These are phyloP conservation scores for Babesia bovis DNA, from an alignment of 169 alveolate genomes.

Conservation along the genomic window DNA sequence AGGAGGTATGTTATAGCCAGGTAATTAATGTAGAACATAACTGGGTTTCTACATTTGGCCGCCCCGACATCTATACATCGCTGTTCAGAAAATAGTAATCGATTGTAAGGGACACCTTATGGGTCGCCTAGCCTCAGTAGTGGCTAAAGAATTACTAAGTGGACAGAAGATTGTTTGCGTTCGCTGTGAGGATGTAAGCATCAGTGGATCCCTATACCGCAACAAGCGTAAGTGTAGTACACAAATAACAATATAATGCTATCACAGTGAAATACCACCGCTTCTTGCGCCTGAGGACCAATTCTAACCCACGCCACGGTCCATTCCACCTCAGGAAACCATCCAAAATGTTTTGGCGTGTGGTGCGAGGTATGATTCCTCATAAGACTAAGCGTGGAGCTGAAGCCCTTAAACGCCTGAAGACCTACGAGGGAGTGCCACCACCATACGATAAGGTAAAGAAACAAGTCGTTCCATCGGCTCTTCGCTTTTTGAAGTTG, in stretches of 20 bases:
- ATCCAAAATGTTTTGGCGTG: conserved; percentile 95
- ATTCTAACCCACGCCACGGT: conserved; percentile 96
- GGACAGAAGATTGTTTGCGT: conserved; percentile 97
- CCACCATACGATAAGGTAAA: conserved; percentile 91
- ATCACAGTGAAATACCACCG: conserved; percentile 89
- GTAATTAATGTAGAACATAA: not conserved
- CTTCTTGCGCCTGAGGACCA: conserved; percentile 92
- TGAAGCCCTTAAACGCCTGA: conserved; percentile 92
- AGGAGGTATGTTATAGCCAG: conserved; percentile 49
- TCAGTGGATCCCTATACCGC: conserved; percentile 95
- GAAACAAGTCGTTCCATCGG: conserved; percentile 91
- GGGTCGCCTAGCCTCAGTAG: conserved; percentile 98
- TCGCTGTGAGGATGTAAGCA: conserved; percentile 94
- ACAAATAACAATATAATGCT: not conserved
- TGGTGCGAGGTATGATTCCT: conserved; percentile 98
- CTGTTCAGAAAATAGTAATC: conserved; percentile 77
- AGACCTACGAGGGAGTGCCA: conserved; percentile 94
- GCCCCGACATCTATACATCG: conserved; percentile 5
- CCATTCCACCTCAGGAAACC: conserved; percentile 97
- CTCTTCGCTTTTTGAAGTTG: conserved; percentile 87
- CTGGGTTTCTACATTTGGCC: not conserved
- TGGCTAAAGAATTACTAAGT: conserved; percentile 96
- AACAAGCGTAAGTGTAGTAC: conserved; percentile 77
- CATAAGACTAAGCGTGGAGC: conserved; percentile 98
- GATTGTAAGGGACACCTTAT: conserved; percentile 98